Conservation (phyloP, 257 asterid species). For the Ilex asprella region DNA sequence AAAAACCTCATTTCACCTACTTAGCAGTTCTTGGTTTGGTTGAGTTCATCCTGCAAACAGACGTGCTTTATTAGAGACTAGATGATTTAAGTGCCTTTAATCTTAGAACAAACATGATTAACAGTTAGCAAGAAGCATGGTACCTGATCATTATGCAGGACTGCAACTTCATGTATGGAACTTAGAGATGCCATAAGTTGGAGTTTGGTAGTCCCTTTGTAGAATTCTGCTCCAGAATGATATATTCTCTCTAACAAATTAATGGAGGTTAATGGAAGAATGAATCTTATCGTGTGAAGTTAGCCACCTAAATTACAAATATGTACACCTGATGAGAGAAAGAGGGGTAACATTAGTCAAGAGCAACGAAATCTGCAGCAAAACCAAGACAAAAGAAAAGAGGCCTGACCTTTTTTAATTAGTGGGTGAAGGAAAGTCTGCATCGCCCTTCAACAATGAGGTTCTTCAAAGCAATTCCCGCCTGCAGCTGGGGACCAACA, state of each 20-base stretch:
- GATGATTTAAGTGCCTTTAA: background rate
- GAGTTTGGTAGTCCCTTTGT: conserved; percentile 17
- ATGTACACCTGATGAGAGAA: conserved; percentile 61
- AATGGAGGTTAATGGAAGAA: conserved; percentile 13
- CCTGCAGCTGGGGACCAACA: conserved; percentile 38
- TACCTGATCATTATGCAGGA: conserved; percentile 14
- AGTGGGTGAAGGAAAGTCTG: conserved; percentile 56
- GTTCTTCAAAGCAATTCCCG: conserved; percentile 31
- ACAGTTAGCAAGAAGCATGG: background rate
- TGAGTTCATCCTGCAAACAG: conserved; percentile 33
- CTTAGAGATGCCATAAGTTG: conserved; percentile 13
- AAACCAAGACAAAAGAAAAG: conserved; percentile 15
- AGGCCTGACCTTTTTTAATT: conserved; percentile 46
- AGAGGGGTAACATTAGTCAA: conserved; percentile 6
- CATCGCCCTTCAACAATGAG: conserved; percentile 41
- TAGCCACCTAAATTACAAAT: conserved; percentile 34
- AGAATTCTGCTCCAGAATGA: conserved; percentile 18
- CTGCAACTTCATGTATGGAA: background rate
- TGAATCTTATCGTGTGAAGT: conserved; percentile 32
- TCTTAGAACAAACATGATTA: background rate
- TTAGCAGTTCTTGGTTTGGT: conserved; percentile 17
- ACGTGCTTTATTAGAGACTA: background rate
- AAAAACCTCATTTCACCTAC: conserved; percentile 25
- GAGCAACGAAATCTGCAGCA: conserved; percentile 30
- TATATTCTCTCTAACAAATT: conserved; percentile 21